These are phyloP conservation scores for Boletus subparvulus DNA, from an alignment of 768 basidiomycete species.

Conservation along the genomic window DNA sequence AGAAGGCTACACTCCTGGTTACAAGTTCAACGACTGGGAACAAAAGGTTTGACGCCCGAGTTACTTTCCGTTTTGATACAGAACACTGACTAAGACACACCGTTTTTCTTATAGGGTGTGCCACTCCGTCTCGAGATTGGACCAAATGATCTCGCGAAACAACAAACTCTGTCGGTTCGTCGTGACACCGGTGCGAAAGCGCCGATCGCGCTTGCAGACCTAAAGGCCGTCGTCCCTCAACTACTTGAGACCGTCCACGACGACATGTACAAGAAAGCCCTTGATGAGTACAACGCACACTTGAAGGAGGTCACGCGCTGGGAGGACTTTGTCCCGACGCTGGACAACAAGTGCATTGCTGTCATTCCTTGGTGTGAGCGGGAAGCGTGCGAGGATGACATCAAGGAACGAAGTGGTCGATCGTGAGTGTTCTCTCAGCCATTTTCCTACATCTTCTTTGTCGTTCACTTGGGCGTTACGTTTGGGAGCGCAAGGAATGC, in stretches of 20 bases:
- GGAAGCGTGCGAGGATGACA: conserved; percentile 93
- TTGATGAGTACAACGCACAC: conserved; percentile 66
- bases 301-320: conserved; percentile 77
- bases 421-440: conserved; percentile 48
- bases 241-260: conserved; percentile 84
- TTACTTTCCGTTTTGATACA: neutral
- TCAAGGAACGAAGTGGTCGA: conserved; percentile 89
- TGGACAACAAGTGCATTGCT: conserved; percentile 85
- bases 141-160: conserved; percentile 83
- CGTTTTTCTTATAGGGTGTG: conserved; percentile 65
- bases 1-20: conserved; percentile 97
- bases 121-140: conserved; percentile 97
- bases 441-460: neutral
- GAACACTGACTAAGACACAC: neutral
- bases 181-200: conserved; percentile 71
- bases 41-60: conserved; percentile 64
- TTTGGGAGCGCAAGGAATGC: neutral
- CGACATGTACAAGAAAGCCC: conserved; percentile 84
- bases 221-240: conserved; percentile 49
- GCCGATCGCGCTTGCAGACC: conserved; percentile 49
- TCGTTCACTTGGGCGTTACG: too few species aligned
- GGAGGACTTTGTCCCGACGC: conserved; percentile 89
- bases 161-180: conserved; percentile 81
- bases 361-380: conserved; percentile 96
- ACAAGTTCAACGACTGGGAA: conserved; percentile 99